Conservation (phyloP, 257 asterid genomes). For the Verbena officinalis region DNA sequence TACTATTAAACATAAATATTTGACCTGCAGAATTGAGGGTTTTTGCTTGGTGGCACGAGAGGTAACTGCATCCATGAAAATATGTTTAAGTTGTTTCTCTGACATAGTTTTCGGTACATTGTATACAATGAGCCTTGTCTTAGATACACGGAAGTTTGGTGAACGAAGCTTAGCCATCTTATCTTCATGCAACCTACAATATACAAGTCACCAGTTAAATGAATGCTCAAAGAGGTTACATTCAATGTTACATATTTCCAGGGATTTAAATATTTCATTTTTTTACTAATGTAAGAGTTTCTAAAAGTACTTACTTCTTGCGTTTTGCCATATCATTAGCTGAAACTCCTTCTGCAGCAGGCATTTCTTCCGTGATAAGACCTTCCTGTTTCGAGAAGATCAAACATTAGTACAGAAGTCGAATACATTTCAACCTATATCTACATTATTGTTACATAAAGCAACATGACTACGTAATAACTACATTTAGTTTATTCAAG, state of each 20-base stretch:
- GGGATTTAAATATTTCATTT: background rate
- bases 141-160: slow-evolving; percentile 90
- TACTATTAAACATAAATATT: slow-evolving; percentile 23
- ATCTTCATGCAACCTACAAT: slow-evolving; percentile 79
- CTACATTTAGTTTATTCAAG: no score
- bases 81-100: slow-evolving; percentile 61
- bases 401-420: slow-evolving; percentile 20
- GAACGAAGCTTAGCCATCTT: slow-evolving; percentile 81
- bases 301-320: slow-evolving; percentile 56
- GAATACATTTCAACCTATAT: no score
- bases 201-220: slow-evolving; percentile 5
- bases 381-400: slow-evolving; percentile 72
- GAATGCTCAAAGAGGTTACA: background rate
- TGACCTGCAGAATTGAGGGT: slow-evolving; percentile 87
- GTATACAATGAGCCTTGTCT: slow-evolving; percentile 82
- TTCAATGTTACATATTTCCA: background rate
- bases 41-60: slow-evolving; percentile 97
- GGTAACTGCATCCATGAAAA: slow-evolving; percentile 70
- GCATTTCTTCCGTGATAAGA: slow-evolving; percentile 73
- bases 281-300: slow-evolving; percentile 3
- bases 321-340: slow-evolving; percentile 82
- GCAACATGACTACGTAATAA: no score
- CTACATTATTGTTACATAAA: no score
- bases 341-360: slow-evolving; percentile 96
- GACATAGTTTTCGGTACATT: slow-evolving; percentile 82